Evolutionary conservation across 257 asterid species (phyloP), one percentile per base, ranked within the genome.

Genomic region (Nicotiana tomentosiformis): DNA sequence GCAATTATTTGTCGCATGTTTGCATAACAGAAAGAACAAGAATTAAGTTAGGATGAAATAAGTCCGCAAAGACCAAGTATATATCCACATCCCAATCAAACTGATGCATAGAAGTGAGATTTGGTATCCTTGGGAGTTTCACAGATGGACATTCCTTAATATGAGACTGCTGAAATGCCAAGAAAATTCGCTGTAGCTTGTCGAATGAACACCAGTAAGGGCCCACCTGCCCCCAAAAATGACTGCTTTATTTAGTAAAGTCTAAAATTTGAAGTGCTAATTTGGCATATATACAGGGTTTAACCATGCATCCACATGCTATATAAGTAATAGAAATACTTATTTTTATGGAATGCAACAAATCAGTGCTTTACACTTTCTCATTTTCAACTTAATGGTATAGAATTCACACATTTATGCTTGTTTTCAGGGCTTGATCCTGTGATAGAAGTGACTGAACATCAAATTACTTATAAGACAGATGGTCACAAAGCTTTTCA

Each of bases 391-490:
- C 64, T 29, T 74, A 23, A 23, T 74, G 43, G 86, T 30, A 77
- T 81, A 10, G 51, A 26, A 66, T 84, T 66, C 53, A 16, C 76
- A 23, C 20, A 11, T 67, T 43, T 15, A 55, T n/a, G 55, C 53
- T 53, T 56, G 26, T 11, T 58, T 61, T 86, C 81, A 91, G 94
- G 91, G 76, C 65, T 89, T 82, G 83, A 87, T 85, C 93, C 94
- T 60, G 82, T 86, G 32, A 88, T 82, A 32, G 90, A 87, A 66
- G 69, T 82, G 83, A 77, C 62, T 29, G 89, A 89, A 85, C 86
- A 83, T 46, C 20, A 86, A 53, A 58, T 83, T 20, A 74, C 86
- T 66, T 64, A 39, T 64, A 26, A 78, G 15, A 67, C 82, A 62
- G 83, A 68, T 49, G 17, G 80, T 67, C 84, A 49, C 53, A 81